Percentiles rank a stretch among this genome's conserved stretches.
Conservation (phyloP, 495 filamentous ascomycete species). For the Margaritispora aquatica region DNA sequence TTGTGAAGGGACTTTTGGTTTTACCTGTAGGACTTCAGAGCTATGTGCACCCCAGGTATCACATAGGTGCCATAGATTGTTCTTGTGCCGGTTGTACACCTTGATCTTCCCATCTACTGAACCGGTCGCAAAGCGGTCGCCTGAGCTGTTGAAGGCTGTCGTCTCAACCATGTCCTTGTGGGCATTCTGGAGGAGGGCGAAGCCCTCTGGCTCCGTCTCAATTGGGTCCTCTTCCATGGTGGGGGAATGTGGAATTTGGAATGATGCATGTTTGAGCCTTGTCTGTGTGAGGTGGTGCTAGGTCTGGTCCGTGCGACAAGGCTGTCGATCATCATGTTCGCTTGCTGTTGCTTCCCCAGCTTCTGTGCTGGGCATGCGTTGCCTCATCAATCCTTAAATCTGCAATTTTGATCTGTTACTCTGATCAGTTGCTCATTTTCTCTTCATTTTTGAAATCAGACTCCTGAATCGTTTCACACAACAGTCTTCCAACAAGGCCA, state of each 20-base stretch:
- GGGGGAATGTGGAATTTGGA: not conserved
- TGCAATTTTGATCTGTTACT: no score
- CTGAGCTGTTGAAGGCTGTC: conserved; percentile 70
- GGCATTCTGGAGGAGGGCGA: conserved; percentile 47
- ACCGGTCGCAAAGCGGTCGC: conserved; percentile 83
- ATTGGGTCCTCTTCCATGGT: conserved; percentile 7
- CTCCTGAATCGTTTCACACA: no score
- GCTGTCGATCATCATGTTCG: no score
- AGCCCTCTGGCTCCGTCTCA: conserved; percentile 21
- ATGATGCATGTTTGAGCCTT: not conserved
- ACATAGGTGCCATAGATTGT: conserved; percentile 69
- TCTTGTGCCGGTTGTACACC: conserved; percentile 76
- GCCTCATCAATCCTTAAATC: no score
- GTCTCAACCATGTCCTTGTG: conserved; percentile 66
- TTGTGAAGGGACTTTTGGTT: conserved; percentile 19
- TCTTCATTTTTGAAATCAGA: no score
- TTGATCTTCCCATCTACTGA: conserved; percentile 91
- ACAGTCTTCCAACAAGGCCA: no score
- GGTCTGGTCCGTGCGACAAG: not conserved
- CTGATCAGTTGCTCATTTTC: no score
- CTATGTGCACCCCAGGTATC: conserved; percentile 91
- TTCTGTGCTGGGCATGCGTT: no score
- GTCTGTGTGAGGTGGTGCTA: not conserved
- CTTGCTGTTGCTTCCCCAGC: no score
- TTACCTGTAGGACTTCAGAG: conserved; percentile 84